Evolutionary conservation across 192 early-diverging fungal genomes (phyloP), one percentile per base, ranked within the genome.

Genomic region (Hyaloraphidium curvatum): DNA sequence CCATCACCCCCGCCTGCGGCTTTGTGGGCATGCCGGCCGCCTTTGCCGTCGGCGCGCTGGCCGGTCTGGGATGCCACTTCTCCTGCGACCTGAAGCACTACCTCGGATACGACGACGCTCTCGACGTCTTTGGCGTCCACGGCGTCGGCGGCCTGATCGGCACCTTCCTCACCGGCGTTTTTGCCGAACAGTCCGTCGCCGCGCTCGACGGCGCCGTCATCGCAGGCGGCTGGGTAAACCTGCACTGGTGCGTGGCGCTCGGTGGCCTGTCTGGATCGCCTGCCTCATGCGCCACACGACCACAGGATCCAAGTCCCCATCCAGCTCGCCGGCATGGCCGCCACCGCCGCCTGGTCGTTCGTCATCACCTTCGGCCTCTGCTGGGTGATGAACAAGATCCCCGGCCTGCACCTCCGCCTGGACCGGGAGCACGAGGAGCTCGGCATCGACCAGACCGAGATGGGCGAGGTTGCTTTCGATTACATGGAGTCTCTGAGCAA

Each of bases 51-150:
- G 89, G 89, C 26, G 48, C 72, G 19, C 55, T 83, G 29, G 74
- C 80, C 0, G 78, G 73, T 21, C 54, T 68, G 30, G 67, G 77
- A 35, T 85, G 80, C 66, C 80, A 78, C 63, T 59, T 80, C 30
- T 75, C 72, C 30, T 66, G 75, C 26, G 60, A 66, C 30, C 70
- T 74, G 56, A 83, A 83, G 62, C 71, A 77, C 48, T 69, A 69
- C 25, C 67, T 81, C 19, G 67, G 76, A 21, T 82, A 81, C 53
- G 50, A 55, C 39, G 56, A 57, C 43, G 51, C 82, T 39, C 68
- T 92, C 30, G 89, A 90, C 57, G 86, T 80, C 16, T 85, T 79
- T 63, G 84, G 78, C 35, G 76, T 82, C 11, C 91, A 95, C 58
- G 89, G 83, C 39, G 71, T 89, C 17, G 83, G 86, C 33, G 91